These are phyloP conservation scores for Penicillium soppii DNA, from an alignment of 495 filamentous ascomycete genomes.

Conservation along the genomic window DNA sequence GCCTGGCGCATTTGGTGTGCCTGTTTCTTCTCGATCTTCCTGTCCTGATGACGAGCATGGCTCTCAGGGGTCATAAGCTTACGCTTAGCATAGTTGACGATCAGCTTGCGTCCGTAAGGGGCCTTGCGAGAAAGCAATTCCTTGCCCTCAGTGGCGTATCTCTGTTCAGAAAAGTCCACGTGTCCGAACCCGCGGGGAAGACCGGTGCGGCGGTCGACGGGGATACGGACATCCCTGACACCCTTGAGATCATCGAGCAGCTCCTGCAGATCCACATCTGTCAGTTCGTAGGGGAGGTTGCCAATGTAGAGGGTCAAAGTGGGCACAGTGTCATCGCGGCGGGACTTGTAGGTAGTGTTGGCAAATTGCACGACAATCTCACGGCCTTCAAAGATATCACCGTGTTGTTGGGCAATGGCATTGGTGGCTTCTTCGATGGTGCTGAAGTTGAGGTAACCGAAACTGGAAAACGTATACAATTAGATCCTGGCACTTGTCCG, in stretches of 20 bases:
- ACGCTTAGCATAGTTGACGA: conserved; percentile 57
- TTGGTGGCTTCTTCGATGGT: conserved; percentile 51
- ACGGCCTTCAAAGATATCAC: conserved; percentile 77
- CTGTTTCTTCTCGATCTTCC: conserved; percentile 3
- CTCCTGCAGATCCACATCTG: conserved; percentile 80
- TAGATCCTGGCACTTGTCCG: background rate
- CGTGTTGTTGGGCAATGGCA: conserved; percentile 65
- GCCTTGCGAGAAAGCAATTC: conserved; percentile 55
- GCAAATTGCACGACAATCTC: conserved; percentile 60
- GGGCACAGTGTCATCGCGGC: conserved; percentile 33
- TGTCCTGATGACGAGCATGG: background rate
- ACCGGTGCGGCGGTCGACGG: conserved; percentile 85
- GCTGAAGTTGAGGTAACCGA: conserved; percentile 73
- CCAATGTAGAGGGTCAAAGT: conserved; percentile 79
- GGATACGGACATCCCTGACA: conserved; percentile 79
- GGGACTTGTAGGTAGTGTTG: conserved; percentile 32
- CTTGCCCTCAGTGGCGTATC: conserved; percentile 57
- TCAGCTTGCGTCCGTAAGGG: conserved; percentile 65
- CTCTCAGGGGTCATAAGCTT: conserved; percentile 7
- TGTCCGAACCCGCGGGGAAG: conserved; percentile 88
- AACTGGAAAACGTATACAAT: conserved; percentile 59
- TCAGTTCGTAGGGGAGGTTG: conserved; percentile 86
- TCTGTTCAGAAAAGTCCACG: conserved; percentile 73
- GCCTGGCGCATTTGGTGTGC: background rate
- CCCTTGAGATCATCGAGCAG: conserved; percentile 72